A percentile compares a stretch with the other conserved stretches of the same genome.
Evolutionary conservation across 306 rosid genomes (phyloP).

Genomic region (Leucaena leucocephala): DNA sequence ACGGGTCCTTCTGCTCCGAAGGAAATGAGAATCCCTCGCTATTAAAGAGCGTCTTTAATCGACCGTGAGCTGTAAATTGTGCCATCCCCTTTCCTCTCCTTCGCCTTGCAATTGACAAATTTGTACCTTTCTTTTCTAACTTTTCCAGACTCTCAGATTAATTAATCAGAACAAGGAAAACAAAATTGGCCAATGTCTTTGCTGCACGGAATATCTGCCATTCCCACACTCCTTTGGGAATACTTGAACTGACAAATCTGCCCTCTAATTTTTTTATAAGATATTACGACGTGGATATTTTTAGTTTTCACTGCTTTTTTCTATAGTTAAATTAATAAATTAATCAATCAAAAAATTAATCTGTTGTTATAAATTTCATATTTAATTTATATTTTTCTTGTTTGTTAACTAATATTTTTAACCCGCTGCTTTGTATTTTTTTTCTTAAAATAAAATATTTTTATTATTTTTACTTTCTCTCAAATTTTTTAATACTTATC

Average conservation of each 20-base stretch:
- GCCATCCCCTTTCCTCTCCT: constrained; percentile 51
- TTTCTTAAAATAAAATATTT: too few species aligned
- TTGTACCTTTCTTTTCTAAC: constrained; percentile 27
- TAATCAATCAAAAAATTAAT: neutral
- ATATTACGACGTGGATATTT: neutral
- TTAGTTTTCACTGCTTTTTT: neutral
- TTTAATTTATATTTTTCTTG: too few species aligned
- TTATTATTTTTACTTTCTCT: too few species aligned
- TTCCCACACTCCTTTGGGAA: constrained; percentile 37
- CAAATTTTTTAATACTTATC: neutral
- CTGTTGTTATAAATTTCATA: neutral
- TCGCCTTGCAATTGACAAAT: constrained; percentile 6
- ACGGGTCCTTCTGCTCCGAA: constrained; percentile 68
- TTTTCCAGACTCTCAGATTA: constrained; percentile 11
- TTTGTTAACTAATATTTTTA: neutral
- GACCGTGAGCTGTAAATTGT: constrained; percentile 64
- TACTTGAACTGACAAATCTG: neutral
- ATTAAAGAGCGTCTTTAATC: constrained; percentile 61
- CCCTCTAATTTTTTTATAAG: neutral
- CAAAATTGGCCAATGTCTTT: constrained; percentile 8
- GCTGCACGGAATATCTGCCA: constrained; percentile 40
- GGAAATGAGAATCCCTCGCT: constrained; percentile 60
- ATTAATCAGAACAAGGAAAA: constrained; percentile 30
- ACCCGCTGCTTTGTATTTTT: neutral
- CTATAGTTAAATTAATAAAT: neutral